Percentiles rank a stretch among this genome's conserved stretches.
These are phyloP conservation scores for Alternaria postmessia DNA, from an alignment of 2,329 filamentous ascomycete genomes.

Conservation along the genomic window DNA sequence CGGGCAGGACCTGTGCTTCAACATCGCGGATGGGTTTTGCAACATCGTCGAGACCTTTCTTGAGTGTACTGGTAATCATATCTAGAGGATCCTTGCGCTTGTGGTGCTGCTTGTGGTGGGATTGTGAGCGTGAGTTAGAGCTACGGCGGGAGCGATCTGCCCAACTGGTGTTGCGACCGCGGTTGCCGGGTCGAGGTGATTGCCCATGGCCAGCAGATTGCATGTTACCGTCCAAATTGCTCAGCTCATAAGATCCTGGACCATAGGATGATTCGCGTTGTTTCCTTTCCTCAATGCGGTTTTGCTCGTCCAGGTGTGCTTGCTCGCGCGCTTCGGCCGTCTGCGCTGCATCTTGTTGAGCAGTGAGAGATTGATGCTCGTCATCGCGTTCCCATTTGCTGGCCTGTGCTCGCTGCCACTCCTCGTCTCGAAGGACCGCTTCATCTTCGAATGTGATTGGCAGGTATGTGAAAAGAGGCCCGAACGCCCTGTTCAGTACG, in stretches of 20 bases:
- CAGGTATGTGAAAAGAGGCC: conserved; percentile 84
- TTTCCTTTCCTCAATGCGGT: conserved; percentile 19
- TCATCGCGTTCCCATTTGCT: conserved; percentile 69
- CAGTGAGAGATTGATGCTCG: conserved; percentile 53
- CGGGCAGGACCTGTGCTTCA: conserved; percentile 64
- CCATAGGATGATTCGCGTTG: conserved; percentile 17
- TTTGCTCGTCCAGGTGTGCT: conserved; percentile 40
- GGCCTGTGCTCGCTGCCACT: conserved; percentile 82
- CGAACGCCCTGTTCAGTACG: conserved; percentile 82
- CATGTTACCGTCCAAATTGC: conserved; percentile 29
- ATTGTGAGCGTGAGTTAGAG: conserved; percentile 40
- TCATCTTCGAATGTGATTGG: conserved; percentile 97
- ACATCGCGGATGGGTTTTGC: conserved; percentile 45
- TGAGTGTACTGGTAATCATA: conserved; percentile 35
- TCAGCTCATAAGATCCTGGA: conserved; percentile 40
- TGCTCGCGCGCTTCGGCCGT: conserved; percentile 44
- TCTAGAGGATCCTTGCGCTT: conserved; percentile 41
- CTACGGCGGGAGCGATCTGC: conserved; percentile 38
- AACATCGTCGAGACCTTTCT: conserved; percentile 39
- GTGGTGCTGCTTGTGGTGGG: conserved; percentile 31
- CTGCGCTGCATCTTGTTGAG: conserved; percentile 42
- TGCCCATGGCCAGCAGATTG: conserved; percentile 8
- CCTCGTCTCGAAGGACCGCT: conserved; percentile 87
- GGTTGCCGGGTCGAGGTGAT: conserved; percentile 28
- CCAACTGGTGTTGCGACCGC: conserved; percentile 37